These are phyloP conservation scores for Nigrospora oryzae DNA, from an alignment of 2,329 filamentous ascomycete species.

Conservation along the genomic window DNA sequence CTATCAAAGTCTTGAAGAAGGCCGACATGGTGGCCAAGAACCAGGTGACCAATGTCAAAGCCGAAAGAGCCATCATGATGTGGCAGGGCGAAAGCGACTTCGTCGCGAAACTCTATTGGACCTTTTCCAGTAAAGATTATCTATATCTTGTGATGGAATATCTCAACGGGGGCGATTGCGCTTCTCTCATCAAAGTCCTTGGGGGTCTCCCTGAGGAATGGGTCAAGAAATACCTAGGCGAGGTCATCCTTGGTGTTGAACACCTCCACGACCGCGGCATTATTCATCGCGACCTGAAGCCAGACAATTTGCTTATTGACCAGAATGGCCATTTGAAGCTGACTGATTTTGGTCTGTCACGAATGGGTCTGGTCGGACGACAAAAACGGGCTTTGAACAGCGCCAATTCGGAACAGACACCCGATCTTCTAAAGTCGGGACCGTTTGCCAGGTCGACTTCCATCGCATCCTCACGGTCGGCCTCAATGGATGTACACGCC, in stretches of 20 bases:
- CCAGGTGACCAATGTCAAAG: conserved; percentile 97
- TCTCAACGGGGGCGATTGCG: conserved; percentile 93
- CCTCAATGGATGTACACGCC: conserved; percentile 82
- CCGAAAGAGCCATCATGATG: conserved; percentile 99
- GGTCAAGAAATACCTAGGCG: conserved; percentile 95
- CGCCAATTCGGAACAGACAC: conserved; percentile 70
- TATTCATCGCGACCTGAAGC: conserved; percentile 93
- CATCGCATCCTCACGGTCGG: conserved; percentile 81
- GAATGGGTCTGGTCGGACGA: conserved; percentile 93
- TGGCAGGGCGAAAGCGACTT: conserved; percentile 99
- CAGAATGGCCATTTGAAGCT: conserved; percentile 94
- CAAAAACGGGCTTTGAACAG: conserved; percentile 87
- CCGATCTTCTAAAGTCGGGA: conserved; percentile 85
- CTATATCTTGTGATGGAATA: conserved; percentile 99
- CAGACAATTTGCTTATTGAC: conserved; percentile 94
- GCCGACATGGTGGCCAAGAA: conserved; percentile 99
- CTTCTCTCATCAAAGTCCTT: conserved; percentile 89
- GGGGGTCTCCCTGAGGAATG: conserved; percentile 92
- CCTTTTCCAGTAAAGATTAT: conserved; percentile 98
- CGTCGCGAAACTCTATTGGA: conserved; percentile 98
- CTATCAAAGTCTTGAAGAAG: conserved; percentile 97
- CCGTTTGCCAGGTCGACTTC: conserved; percentile 83
- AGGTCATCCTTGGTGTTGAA: conserved; percentile 94
- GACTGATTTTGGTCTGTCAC: conserved; percentile 93
- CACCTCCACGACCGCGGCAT: conserved; percentile 91